Evolutionary conservation across 2,329 filamentous ascomycete genomes (phyloP).

Genomic region (Microsporum canis): DNA sequence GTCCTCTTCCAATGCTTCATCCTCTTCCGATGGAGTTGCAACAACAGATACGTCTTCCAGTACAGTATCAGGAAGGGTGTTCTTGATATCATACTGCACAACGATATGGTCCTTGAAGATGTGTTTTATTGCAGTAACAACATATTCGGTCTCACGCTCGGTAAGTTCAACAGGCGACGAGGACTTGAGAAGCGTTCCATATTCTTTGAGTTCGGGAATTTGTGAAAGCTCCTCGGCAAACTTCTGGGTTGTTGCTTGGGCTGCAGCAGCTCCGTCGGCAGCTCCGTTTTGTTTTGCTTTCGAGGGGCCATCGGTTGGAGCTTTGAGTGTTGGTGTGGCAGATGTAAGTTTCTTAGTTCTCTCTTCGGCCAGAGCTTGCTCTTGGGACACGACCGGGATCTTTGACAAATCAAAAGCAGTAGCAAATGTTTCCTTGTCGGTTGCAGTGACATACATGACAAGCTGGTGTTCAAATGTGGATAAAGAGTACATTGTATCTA

Average conservation of each 20-base stretch:
- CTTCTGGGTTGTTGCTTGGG: slow-evolving; percentile 71
- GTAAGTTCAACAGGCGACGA: slow-evolving; percentile 78
- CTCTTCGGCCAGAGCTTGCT: slow-evolving; percentile 92
- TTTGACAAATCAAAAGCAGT: slow-evolving; percentile 80
- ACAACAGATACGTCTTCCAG: slow-evolving; percentile 81
- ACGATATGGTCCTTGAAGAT: slow-evolving; percentile 97
- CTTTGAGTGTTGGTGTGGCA: slow-evolving; percentile 84
- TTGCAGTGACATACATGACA: slow-evolving; percentile 91
- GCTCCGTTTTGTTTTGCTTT: slow-evolving; percentile 58
- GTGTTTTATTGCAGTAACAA: slow-evolving; percentile 87
- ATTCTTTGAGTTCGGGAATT: slow-evolving; percentile 83
- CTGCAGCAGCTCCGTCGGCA: slow-evolving; percentile 63
- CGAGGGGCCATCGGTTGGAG: slow-evolving; percentile 65
- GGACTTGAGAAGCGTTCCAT: slow-evolving; percentile 85
- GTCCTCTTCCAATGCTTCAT: slow-evolving; percentile 65
- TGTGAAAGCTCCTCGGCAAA: slow-evolving; percentile 77
- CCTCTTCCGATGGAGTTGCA: slow-evolving; percentile 67
- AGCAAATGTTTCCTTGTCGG: slow-evolving; percentile 74
- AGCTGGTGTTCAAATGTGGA: slow-evolving; percentile 94
- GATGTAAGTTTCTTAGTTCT: slow-evolving; percentile 94
- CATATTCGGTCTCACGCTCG: slow-evolving; percentile 94
- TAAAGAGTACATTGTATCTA: slow-evolving; percentile 90
- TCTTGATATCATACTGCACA: slow-evolving; percentile 94
- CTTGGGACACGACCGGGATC: slow-evolving; percentile 85
- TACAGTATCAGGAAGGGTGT: slow-evolving; percentile 83